Evolutionary conservation across 768 basidiomycete genomes (phyloP).

Genomic region (Boletales sp.): DNA sequence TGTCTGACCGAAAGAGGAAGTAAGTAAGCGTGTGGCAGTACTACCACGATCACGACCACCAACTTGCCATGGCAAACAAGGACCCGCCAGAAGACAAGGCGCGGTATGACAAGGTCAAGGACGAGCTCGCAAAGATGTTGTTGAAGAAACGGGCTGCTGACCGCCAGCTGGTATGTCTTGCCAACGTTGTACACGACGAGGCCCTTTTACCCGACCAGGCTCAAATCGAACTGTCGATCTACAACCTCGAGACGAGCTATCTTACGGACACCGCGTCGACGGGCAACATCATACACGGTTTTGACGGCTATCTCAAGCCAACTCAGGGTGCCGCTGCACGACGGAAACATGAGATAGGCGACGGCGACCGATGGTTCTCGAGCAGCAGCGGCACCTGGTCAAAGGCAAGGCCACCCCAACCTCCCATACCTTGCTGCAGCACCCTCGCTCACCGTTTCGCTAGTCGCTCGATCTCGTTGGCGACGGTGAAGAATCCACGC

Average conservation of each 20-base stretch:
- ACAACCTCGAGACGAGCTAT: conserved; percentile 72
- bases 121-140: conserved; percentile 70
- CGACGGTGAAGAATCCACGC: conserved; percentile 61
- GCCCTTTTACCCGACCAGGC: conserved; percentile 46
- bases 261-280: conserved; percentile 78
- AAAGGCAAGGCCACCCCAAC: conserved; percentile 46
- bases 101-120: conserved; percentile 68
- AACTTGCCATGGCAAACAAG: conserved; percentile 39
- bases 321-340: conserved; percentile 47
- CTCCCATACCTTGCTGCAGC: not conserved
- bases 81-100: conserved; percentile 56
- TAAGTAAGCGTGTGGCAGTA: conserved; percentile 1
- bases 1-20: conserved; percentile 24
- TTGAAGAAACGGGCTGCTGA: conserved; percentile 73
- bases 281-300: conserved; percentile 86
- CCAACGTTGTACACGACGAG: not conserved
- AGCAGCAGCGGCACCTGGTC: conserved; percentile 74
- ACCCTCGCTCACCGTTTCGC: conserved; percentile 4
- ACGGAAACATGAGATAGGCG: conserved; percentile 72
- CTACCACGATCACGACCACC: no score
- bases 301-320: conserved; percentile 83
- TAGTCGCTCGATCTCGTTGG: conserved; percentile 75
- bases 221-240: conserved; percentile 73
- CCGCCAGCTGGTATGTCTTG: conserved; percentile 63
- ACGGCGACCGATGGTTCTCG: conserved; percentile 78